phyloP scores from a whole-genome alignment of 208 protist species.

The Leishmania tarentolae region DNA sequence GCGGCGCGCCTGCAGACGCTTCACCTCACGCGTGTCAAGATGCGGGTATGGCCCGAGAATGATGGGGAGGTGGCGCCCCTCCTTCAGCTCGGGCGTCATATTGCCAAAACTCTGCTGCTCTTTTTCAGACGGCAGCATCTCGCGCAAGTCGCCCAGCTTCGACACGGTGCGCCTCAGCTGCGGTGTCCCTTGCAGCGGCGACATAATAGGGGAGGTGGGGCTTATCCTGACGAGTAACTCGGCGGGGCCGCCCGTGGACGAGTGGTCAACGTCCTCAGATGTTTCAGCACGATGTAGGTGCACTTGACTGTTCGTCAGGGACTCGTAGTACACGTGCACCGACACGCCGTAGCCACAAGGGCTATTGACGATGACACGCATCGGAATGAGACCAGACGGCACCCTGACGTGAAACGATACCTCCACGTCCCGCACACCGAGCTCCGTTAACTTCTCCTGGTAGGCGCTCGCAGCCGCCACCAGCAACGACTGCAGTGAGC shows the following conservation, averaged over 20 bases:
- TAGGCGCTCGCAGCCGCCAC: conserved; percentile 56
- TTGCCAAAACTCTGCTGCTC: conserved; percentile 13
- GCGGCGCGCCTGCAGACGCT: conserved; percentile 84
- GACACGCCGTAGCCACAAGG: conserved; percentile 70
- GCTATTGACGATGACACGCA: conserved; percentile 87
- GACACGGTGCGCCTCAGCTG: conserved; percentile 28
- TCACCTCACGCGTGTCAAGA: conserved; percentile 58
- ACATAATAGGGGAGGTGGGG: conserved; percentile 14
- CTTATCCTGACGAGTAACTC: conserved; percentile 48
- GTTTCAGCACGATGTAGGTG: conserved; percentile 72
- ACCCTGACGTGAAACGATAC: conserved; percentile 74
- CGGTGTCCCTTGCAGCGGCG: conserved; percentile 4
- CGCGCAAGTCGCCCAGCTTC: conserved; percentile 39
- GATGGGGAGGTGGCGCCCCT: conserved; percentile 11
- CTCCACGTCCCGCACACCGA: conserved; percentile 84
- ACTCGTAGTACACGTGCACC: conserved; percentile 90
- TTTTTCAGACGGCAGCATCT: conserved; percentile 37
- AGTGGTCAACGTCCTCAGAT: conserved; percentile 63
- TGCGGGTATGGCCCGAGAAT: conserved; percentile 76
- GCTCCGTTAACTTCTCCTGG: conserved; percentile 55
- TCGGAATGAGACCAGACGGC: conserved; percentile 59
- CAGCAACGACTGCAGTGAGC: conserved; percentile 49
- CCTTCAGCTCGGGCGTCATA: conserved; percentile 12
- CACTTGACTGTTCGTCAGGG: conserved; percentile 51
- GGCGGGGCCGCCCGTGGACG: conserved; percentile 20